Base-by-base conservation (phyloP, 2,329 filamentous ascomycete species). In the Drechslerella dactyloides region DNA sequence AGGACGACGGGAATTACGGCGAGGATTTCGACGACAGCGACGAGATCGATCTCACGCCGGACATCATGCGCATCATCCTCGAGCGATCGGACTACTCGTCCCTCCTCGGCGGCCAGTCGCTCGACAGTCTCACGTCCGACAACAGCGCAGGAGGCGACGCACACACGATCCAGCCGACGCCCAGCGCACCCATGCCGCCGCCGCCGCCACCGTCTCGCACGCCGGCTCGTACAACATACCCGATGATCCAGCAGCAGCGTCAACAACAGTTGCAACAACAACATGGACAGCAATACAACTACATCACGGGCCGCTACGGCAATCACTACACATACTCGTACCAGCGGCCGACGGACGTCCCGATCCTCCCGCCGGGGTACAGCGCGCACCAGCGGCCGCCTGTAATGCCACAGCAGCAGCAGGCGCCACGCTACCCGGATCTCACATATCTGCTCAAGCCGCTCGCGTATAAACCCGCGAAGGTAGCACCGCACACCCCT, bases 41-140 rank as follows among this genome's bases (percentile, higher is more conserved):
- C 24, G 65, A 69, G 17, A 17, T 70, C 1, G 66, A 64, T n/a
- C 60, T 70, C 13, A 70, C 66, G 0, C 66, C 66, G 1, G 66
- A 70, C 23, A 63, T 70, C 48, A 64, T 70, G 60, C 55, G 60
- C 2, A 63, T 70, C 17, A 70, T 70, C 15, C 46, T 70, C 23
- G 58, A 70, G 15, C 56, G 57, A 13, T 70, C 66, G 1, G 56
- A 64, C 21, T 64, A 64, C 27, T 56, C 51, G 10, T 55, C 60
- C 7, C 46, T 64, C 17, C 44, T 64, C 1, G 52, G 52, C 3
- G 52, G 42, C 8, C 6, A 52, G 15, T 46, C 59, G 21, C 33
- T 50, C 3, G 60, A 64, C 27, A 51, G 42, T 4, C 21, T 64
- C 4, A 13, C 58, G 8, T 8, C 55, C 13, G 46, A 2, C 11